A percentile compares a stretch with the other conserved stretches of the same genome.
phyloP scores from a whole-genome alignment of 768 basidiomycete species.

The Agrocybe praecox region DNA sequence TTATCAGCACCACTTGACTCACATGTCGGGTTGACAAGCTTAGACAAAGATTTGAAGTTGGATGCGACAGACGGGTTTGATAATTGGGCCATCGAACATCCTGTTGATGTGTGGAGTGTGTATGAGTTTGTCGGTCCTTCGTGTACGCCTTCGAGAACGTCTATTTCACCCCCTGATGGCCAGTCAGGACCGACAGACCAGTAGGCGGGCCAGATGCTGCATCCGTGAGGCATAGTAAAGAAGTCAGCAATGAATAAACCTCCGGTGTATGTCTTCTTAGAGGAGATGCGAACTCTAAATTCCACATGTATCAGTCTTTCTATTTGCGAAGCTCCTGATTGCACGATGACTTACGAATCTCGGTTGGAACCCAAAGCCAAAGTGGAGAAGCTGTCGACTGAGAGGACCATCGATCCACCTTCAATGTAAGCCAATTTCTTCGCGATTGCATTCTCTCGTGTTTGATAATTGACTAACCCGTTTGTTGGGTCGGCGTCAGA shows the following conservation, averaged over 20 bases:
- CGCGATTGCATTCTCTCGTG: conserved; percentile 43
- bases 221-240: conserved; percentile 70
- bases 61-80: neutral
- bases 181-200: neutral
- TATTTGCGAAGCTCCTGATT: conserved; percentile 6
- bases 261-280: conserved; percentile 60
- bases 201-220: conserved; percentile 30
- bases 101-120: neutral
- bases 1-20: neutral
- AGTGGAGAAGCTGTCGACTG: conserved; percentile 58
- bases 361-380: conserved; percentile 56
- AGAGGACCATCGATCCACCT: conserved; percentile 54
- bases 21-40: neutral
- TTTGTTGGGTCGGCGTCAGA: conserved; percentile 65
- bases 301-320: neutral
- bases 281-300: conserved; percentile 66
- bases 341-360: conserved; percentile 43
- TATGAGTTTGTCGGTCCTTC: neutral
- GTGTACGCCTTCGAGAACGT: neutral
- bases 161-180: neutral
- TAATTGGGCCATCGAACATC: neutral
- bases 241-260: conserved; percentile 83
- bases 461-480: conserved; percentile 66
- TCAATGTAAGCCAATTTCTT: conserved; percentile 66
- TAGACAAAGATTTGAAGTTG: neutral